A percentile compares a stretch with the other conserved stretches of the same genome.
phyloP scores from a whole-genome alignment of 2,329 filamentous ascomycete species.

The Calcarisporium arbuscula region DNA sequence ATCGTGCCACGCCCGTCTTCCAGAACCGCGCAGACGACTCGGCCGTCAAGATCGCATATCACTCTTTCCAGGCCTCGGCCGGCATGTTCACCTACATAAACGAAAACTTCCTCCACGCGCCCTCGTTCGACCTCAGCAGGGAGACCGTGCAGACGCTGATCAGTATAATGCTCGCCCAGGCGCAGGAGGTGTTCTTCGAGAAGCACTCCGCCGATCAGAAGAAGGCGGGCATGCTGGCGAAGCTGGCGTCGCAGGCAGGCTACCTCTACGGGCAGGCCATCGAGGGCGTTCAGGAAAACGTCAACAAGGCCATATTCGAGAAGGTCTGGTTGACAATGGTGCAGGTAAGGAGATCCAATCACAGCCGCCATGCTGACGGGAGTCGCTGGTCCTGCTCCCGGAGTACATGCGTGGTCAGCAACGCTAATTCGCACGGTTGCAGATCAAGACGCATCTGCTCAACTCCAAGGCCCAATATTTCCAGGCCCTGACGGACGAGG shows the following conservation, averaged over 20 bases:
- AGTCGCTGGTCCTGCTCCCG: too few relatives aligned
- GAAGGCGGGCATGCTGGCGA: conserved; percentile 85
- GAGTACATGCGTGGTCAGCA: too few relatives aligned
- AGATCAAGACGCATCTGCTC: conserved; percentile 77
- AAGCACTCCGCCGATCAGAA: conserved; percentile 92
- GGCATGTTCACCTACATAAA: conserved; percentile 99
- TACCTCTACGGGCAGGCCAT: conserved; percentile 82
- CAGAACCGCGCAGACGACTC: conserved; percentile 90
- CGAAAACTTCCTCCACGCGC: conserved; percentile 96
- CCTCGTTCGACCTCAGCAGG: conserved; percentile 89
- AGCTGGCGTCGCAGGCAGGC: conserved; percentile 84
- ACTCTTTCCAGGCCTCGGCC: conserved; percentile 95
- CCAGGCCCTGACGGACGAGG: conserved; percentile 85
- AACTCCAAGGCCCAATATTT: conserved; percentile 87
- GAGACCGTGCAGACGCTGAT: conserved; percentile 96
- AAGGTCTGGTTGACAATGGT: conserved; percentile 84
- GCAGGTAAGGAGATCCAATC: conserved; percentile 54
- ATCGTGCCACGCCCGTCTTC: conserved; percentile 87
- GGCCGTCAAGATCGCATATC: conserved; percentile 92
- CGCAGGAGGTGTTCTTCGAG: conserved; percentile 94
- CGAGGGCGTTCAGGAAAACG: conserved; percentile 89
- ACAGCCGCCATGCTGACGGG: too few relatives aligned
- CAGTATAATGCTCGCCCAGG: conserved; percentile 86
- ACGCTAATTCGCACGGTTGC: conserved; percentile 8
- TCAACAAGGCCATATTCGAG: conserved; percentile 85